These are phyloP conservation scores for Exophiala alcalophila DNA, from an alignment of 2,329 filamentous ascomycete genomes.

Conservation along the genomic window DNA sequence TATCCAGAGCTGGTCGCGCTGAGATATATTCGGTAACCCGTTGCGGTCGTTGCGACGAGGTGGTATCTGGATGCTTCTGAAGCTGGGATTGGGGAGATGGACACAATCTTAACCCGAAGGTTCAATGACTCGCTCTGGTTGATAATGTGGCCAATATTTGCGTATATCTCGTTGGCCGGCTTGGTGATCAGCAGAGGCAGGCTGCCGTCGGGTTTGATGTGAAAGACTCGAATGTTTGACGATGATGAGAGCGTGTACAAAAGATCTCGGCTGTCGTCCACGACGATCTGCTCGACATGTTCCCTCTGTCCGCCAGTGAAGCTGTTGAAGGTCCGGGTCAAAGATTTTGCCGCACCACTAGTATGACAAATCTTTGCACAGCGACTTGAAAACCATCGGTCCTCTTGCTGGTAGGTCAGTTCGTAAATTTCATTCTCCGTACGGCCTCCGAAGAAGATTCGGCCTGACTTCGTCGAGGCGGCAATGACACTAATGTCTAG, in stretches of 20 bases:
- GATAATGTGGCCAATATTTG: conserved; percentile 82
- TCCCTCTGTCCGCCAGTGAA: conserved; percentile 32
- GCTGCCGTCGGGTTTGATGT: conserved; percentile 64
- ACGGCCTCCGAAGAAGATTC: conserved; percentile 86
- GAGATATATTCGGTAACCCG: conserved; percentile 86
- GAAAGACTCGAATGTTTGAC: conserved; percentile 87
- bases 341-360: conserved; percentile 63
- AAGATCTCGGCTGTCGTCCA: conserved; percentile 84
- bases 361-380: conserved; percentile 89
- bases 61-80: conserved; percentile 51
- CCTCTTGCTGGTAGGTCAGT: conserved; percentile 93
- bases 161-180: conserved; percentile 53
- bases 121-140: conserved; percentile 67
- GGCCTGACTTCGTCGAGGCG: conserved; percentile 72
- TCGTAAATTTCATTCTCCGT: conserved; percentile 87
- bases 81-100: conserved; percentile 81
- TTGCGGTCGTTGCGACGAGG: conserved; percentile 83
- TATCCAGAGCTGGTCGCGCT: conserved; percentile 76
- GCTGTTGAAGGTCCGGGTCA: conserved; percentile 42
- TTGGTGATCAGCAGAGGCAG: conserved; percentile 57
- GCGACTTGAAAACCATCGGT: conserved; percentile 89
- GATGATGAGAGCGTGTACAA: conserved; percentile 86
- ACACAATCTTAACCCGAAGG: conserved; percentile 69
- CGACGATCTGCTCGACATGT: conserved; percentile 71
- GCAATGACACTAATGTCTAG: conserved; percentile 74